Evolutionary conservation across 441 rosid genomes (phyloP), one percentile per base, ranked within the genome.

Genomic region (Gossypium gossypioides): DNA sequence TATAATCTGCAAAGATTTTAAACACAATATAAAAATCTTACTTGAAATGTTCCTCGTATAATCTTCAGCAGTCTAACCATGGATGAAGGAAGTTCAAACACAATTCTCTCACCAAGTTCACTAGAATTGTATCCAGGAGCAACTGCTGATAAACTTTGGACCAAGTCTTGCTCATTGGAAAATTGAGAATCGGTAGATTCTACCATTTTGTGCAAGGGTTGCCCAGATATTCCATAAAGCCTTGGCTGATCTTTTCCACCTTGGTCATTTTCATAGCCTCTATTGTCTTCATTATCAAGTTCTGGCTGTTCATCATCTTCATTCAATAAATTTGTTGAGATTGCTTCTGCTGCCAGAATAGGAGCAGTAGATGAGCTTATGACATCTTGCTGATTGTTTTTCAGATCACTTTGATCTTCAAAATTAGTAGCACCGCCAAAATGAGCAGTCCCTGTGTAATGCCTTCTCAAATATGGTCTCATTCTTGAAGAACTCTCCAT

Each of bases 401-500:
- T 86, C 37, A 75, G 72, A 65, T 81, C 86, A 74, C 73, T 76
- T 81, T 81, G 84, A 80, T 89, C 95, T 68, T 86, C 97, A 70
- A 81, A 88, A 82, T 86, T 83, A 75, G 98, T 96, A 84, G 97
- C 97, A 75, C 94, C 89, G 75, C 91, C 98, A 48, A 73, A 86
- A 87, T 96, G 98, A 87, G 91, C 89, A 74, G 87, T 86, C 69
- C 98, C 98, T 67, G 68, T 73, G 78, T 93, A 93, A 68, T 90
- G 81, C 85, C 92, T 90, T 83, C 91, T 88, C 85, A 96, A 80
- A 77, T 86, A 89, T 77, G 72, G 84, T 81, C 99, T 88, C 99
- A 93, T 96, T 87, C 99, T 88, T 32, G 97, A 91, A 77, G 96
- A 90, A 84, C 84, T 93, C 82, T 96, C 99, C 93, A 88, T 87